Evolutionary conservation across 148 eudicot species (phyloP).

Genomic region (Rhododendron mucronatum): DNA sequence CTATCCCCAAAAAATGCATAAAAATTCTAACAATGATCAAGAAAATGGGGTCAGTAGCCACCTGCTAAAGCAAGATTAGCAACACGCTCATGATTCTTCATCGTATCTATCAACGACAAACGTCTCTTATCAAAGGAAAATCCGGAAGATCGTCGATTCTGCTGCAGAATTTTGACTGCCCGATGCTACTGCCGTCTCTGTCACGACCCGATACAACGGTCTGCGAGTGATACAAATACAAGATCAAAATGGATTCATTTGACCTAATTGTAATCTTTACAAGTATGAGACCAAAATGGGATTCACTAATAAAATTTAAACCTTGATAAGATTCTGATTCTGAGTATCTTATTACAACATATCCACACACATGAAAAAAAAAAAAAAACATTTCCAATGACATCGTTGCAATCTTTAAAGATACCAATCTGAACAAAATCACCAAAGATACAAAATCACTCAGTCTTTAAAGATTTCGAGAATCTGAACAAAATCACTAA

Average conservation of each 20-base stretch:
- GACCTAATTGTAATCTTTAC: neutral
- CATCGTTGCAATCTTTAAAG: neutral
- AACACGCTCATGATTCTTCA: slow-evolving; percentile 74
- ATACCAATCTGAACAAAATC: neutral
- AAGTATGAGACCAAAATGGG: neutral
- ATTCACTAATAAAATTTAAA: neutral
- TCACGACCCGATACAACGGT: neutral
- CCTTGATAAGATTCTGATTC: neutral
- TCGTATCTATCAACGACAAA: slow-evolving; percentile 13
- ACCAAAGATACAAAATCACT: neutral
- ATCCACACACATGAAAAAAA: neutral
- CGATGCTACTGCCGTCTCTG: neutral
- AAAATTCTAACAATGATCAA: neutral
- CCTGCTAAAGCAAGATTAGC: slow-evolving; percentile 91
- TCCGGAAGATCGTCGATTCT: neutral
- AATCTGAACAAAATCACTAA: neutral
- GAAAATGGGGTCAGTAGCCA: slow-evolving; percentile 17
- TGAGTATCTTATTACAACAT: neutral
- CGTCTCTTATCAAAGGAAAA: neutral
- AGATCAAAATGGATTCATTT: neutral
- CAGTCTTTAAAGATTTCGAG: neutral
- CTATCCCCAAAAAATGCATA: neutral
- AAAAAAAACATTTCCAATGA: neutral
- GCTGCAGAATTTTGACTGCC: neutral
- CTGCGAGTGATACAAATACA: neutral